Conservation (phyloP, 768 basidiomycete species). For the Mycena kentingensis region DNA sequence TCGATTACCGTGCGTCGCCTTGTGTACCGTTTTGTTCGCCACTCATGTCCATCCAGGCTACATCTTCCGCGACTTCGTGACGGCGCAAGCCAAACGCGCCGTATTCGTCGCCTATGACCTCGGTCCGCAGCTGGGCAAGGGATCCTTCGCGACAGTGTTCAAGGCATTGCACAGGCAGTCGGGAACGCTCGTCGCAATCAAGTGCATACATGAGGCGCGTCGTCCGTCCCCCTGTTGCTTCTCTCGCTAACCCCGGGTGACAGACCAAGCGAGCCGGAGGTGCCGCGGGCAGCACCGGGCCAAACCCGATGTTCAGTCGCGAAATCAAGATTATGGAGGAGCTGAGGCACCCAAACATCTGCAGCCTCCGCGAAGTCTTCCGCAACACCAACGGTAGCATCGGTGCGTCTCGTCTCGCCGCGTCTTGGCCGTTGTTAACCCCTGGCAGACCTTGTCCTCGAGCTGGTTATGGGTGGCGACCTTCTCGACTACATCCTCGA, state of each 20-base stretch:
- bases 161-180: slow-evolving; percentile 73
- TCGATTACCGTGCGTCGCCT: slow-evolving; percentile 71
- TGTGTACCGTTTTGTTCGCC: no score
- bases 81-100: slow-evolving; percentile 50
- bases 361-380: slow-evolving; percentile 76
- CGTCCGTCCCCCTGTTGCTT: slow-evolving; percentile 22
- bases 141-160: slow-evolving; percentile 87
- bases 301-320: background rate
- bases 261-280: slow-evolving; percentile 49
- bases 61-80: slow-evolving; percentile 67
- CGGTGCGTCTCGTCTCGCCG: slow-evolving; percentile 43
- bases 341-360: slow-evolving; percentile 82
- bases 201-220: slow-evolving; percentile 69
- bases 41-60: slow-evolving; percentile 48
- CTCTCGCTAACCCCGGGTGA: slow-evolving; percentile 28
- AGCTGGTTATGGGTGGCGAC: slow-evolving; percentile 87
- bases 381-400: slow-evolving; percentile 61
- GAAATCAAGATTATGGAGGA: slow-evolving; percentile 72
- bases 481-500: slow-evolving; percentile 78
- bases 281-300: background rate
- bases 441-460: slow-evolving; percentile 72
- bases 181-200: slow-evolving; percentile 81
- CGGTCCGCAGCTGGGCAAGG: slow-evolving; percentile 74
- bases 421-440: slow-evolving; percentile 2
- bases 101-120: slow-evolving; percentile 68